Evolutionary conservation across 2,329 filamentous ascomycete species (phyloP), one percentile per base, ranked within the genome.

Genomic region (Cercospora sojina): DNA sequence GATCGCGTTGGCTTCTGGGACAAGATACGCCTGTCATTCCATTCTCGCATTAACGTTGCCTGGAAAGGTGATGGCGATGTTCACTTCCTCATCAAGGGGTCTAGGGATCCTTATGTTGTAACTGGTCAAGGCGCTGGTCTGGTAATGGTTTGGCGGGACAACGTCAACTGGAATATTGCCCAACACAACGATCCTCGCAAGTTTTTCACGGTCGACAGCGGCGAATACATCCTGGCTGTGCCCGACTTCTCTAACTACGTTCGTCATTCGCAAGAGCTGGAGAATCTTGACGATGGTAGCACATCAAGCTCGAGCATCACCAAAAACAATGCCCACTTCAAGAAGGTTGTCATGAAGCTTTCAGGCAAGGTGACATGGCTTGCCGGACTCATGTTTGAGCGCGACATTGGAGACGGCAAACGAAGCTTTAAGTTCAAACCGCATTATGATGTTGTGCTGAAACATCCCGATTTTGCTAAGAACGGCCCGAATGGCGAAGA

Each of bases 1-100:
- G 96, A 99, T 70, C 86, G 91, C 64, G 92, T 96, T 56, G 95
- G 95, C 3, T 99, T 99, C 81, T 99, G 95, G 95, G 95, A 99
- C 80, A 99, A 99, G 83, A 93, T 99, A 60, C 86, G 95, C 63
- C 85, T 99, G 41, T 93, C 90, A 73, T 96, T 97, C 78, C 95
- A 99, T 79, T 98, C 96, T 1, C 88, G 92, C 20, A 88, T 98
- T 66, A 90, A 90, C 61, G 88, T 97, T 35, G 87, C 92, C 3
- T 99, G 96, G 95, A 95, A 92, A 75, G 93, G 92, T 10, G 94
- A 97, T 76, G 96, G 96, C 5, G 94, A 98, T 79, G 91, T 99
- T 35, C 95, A 98, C 77, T 84, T 99, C 27, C 90, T 93, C 32
- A 85, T 99, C 35, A 99, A 99, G 81, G 86, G 88, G 43, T 89